These are phyloP conservation scores for Marchantia paleacea DNA, from an alignment of 225 moss, liverwort and hornwort species.

Conservation along the genomic window DNA sequence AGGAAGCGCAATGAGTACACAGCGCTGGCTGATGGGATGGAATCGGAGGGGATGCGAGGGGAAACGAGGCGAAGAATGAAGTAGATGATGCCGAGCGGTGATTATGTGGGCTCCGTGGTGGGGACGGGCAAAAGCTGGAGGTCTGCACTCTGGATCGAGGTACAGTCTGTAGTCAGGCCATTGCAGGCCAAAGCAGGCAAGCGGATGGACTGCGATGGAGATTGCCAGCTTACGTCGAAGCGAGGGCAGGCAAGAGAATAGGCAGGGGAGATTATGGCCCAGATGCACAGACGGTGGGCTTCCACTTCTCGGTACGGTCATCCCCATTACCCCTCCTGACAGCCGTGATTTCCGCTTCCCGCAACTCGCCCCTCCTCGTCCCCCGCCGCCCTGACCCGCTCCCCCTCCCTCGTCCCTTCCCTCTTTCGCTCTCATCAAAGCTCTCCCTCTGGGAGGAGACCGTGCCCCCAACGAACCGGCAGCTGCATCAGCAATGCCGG, in stretches of 20 bases:
- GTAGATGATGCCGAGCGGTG: neutral
- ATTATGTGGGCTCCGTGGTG: neutral
- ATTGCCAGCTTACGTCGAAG: neutral
- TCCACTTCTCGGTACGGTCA: neutral
- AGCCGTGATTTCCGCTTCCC: neutral
- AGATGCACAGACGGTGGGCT: too few species aligned
- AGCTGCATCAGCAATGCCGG: too few species aligned
- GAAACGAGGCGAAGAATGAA: neutral
- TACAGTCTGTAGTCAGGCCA: neutral
- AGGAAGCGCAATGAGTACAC: neutral
- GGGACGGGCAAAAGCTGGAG: neutral
- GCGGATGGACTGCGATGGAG: neutral
- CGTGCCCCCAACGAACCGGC: too few species aligned
- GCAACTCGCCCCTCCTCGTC: too few species aligned
- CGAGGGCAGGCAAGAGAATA: neutral
- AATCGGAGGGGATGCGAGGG: neutral
- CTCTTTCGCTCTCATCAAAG: too few species aligned
- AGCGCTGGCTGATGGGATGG: neutral
- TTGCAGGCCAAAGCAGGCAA: neutral
- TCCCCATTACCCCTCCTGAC: neutral
- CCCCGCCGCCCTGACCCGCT: too few species aligned
- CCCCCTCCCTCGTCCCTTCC: too few species aligned
- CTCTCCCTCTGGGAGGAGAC: too few species aligned
- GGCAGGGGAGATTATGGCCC: neutral
- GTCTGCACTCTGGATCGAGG: neutral